phyloP scores from a whole-genome alignment of 1,139 yeast species.

The Taphrina communis region DNA sequence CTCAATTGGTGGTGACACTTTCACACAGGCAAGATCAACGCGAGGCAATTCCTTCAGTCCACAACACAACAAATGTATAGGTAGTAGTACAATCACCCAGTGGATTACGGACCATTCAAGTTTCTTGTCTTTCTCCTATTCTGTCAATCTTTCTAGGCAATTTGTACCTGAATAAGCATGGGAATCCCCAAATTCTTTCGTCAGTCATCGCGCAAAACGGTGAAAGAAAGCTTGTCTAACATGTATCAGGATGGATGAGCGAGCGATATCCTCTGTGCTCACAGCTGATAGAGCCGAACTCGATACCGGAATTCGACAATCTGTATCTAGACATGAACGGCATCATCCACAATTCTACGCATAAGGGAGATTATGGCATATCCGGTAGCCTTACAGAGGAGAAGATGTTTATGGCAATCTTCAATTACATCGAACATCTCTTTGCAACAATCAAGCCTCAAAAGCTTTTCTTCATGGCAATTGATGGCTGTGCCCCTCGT shows the following conservation, averaged over 20 bases:
- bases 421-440: slow-evolving; percentile 91
- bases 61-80: too few species aligned
- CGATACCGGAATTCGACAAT: slow-evolving; percentile 93
- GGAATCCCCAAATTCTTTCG: slow-evolving; percentile 42
- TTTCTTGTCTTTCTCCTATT: neutral
- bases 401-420: slow-evolving; percentile 90
- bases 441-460: slow-evolving; percentile 86
- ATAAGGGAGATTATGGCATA: slow-evolving; percentile 56
- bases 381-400: slow-evolving; percentile 77
- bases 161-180: slow-evolving; percentile 38
- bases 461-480: slow-evolving; percentile 91
- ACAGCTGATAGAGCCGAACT: slow-evolving; percentile 80
- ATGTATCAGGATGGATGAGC: slow-evolving; percentile 85
- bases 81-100: too few species aligned
- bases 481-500: slow-evolving; percentile 98
- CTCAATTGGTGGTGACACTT: slow-evolving; percentile 1
- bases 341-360: slow-evolving; percentile 91
- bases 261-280: slow-evolving; percentile 99
- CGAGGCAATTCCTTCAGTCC: neutral
- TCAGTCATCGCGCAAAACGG: slow-evolving; percentile 50
- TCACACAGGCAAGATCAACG: neutral
- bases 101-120: too few species aligned
- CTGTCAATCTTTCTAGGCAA: neutral
- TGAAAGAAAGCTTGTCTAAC: slow-evolving; percentile 64
- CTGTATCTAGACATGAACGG: slow-evolving; percentile 97